Evolutionary conservation across 495 filamentous ascomycete genomes (phyloP).

Genomic region (Penicillium pancosmium): DNA sequence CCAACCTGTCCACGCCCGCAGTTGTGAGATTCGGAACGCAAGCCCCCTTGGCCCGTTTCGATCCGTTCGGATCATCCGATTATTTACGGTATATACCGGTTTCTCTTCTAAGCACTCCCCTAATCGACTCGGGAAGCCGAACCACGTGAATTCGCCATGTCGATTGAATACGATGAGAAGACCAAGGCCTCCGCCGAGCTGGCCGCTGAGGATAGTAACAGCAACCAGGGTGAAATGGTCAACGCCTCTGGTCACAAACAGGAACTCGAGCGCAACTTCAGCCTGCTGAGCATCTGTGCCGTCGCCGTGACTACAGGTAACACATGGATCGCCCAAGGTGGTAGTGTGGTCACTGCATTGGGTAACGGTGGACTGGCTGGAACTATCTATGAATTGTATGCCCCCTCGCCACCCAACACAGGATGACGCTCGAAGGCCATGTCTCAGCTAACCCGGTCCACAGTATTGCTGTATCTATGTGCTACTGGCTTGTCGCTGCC

Average conservation of each 20-base stretch:
- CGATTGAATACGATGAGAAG: constrained; percentile 21
- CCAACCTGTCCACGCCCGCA: background rate
- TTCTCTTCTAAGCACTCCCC: background rate
- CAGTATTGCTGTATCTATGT: constrained; percentile 51
- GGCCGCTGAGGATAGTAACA: constrained; percentile 21
- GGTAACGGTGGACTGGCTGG: constrained; percentile 55
- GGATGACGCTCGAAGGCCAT: background rate
- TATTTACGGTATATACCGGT: background rate
- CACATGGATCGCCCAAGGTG: constrained; percentile 62
- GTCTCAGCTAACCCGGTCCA: constrained; percentile 16
- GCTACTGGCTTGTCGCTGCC: constrained; percentile 56
- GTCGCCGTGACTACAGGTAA: constrained; percentile 60
- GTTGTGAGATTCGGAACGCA: background rate
- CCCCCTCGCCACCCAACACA: background rate
- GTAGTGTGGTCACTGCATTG: constrained; percentile 45
- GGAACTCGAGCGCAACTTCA: constrained; percentile 63
- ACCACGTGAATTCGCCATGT: constrained; percentile 15
- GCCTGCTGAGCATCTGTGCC: constrained; percentile 58
- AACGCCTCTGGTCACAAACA: constrained; percentile 62
- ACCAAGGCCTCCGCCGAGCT: constrained; percentile 26
- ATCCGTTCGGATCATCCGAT: background rate
- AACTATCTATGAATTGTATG: constrained; percentile 56
- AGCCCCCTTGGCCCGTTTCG: background rate
- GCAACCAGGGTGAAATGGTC: constrained; percentile 33
- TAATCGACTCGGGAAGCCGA: constrained; percentile 3